Base-by-base conservation (phyloP, 1,139 yeast genomes). In the Tardiomyces depauwii region DNA sequence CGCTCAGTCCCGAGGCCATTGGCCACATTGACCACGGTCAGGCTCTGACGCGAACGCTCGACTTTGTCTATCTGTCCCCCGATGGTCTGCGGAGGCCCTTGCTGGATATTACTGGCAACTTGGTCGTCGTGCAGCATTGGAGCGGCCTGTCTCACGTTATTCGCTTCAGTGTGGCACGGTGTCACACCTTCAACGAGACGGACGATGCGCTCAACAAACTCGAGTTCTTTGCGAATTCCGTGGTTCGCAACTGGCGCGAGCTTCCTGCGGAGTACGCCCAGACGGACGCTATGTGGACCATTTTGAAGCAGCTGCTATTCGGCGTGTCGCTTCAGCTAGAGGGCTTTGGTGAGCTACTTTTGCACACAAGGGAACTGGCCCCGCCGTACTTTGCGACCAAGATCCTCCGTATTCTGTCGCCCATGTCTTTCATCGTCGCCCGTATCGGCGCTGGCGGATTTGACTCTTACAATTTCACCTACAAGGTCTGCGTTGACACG, bases 391-490 rank as follows among this genome's bases (percentile, higher is more conserved):
- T 67, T 55, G 56, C 70, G 60, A 43, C 70, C 32, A 65, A 68
- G 43, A 63, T 77, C 1, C 56, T 80, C 32, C 68, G 68, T 40
- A 61, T 66, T 5, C 63, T 82, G n/a, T 79, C 73, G 54, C 67
- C 76, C 49, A 49, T 78, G 44, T 74, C 80, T 50, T 80, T 76
- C 54, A 68, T 82, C 6, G 60, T 81, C 13, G 70, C 76, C 39
- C 68, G 77, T 18, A 72, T 82, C 16, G 91, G 93, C 0, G 73
- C 76, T 39, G 82, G 85, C 1, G 87, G 87, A 1, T 82, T 83
- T 58, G 83, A 80, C 45, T 71, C 77, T 18, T 82, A 78, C 59
- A 80, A 80, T 54, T 82, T 79, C 59, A 78, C 80, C n/a, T 76
- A 77, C 53, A 68, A 73, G 43, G 63, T 78, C 2, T 61, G 77